phyloP scores from a whole-genome alignment of 441 rosid species.

The Pelargonium hybrid region DNA sequence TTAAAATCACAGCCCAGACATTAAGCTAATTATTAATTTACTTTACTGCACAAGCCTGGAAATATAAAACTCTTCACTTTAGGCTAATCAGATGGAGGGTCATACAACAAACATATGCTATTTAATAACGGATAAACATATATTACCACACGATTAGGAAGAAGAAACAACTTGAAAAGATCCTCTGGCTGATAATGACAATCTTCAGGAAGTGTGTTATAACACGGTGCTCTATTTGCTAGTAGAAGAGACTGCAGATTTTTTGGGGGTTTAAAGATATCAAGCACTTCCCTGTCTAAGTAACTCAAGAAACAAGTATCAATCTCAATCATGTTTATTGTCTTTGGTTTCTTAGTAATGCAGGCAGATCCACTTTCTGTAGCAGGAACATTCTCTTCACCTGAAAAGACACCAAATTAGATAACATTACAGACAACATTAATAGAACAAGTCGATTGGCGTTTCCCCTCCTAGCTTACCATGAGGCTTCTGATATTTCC shows the following conservation, averaged over 20 bases:
- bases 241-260: conserved; percentile 63
- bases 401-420: conserved; percentile 23
- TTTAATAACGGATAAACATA: conserved; percentile 8
- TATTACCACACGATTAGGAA: conserved; percentile 68
- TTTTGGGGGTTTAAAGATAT: conserved; percentile 72
- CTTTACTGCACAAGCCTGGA: neutral
- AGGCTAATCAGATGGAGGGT: neutral
- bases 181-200: conserved; percentile 89
- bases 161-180: conserved; percentile 77
- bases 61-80: neutral
- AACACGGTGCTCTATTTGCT: conserved; percentile 50
- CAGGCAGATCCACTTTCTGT: conserved; percentile 10
- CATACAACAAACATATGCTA: conserved; percentile 4
- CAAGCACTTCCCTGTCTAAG: conserved; percentile 49
- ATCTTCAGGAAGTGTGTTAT: conserved; percentile 79
- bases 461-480: conserved; percentile 25
- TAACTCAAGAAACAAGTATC: conserved; percentile 66
- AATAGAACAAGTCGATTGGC: neutral
- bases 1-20: neutral
- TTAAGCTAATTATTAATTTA: neutral
- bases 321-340: conserved; percentile 50
- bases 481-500: conserved; percentile 72
- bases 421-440: conserved; percentile 9
- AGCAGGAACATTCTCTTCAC: conserved; percentile 19
- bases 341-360: conserved; percentile 43